Conservation (phyloP, 768 basidiomycete genomes). For the Leccinum fibrillosum region DNA sequence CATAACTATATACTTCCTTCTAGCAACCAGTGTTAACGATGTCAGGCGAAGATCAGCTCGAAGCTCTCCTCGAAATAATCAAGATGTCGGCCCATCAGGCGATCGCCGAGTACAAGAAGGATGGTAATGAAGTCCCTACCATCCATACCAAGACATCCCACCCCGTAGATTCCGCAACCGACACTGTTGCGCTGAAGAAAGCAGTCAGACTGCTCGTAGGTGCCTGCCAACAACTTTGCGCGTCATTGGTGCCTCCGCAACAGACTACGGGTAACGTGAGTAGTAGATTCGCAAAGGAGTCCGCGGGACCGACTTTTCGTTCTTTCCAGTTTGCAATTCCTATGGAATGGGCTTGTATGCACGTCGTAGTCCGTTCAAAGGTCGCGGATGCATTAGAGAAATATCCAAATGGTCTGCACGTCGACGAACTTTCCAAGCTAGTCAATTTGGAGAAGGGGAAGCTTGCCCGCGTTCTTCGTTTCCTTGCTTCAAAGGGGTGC, state of each 20-base stretch:
- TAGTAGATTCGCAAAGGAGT: too few relatives aligned
- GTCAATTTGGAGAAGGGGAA: background rate
- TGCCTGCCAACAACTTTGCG: background rate
- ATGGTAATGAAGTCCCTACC: background rate
- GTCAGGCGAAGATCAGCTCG: background rate
- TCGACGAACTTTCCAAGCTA: background rate
- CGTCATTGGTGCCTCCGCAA: background rate
- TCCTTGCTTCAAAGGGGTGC: slow-evolving; percentile 28
- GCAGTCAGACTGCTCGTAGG: background rate
- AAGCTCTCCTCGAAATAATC: background rate
- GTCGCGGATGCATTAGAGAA: background rate
- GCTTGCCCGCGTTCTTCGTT: slow-evolving; percentile 26
- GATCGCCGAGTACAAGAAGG: background rate
- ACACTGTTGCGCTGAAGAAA: background rate
- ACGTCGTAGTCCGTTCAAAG: too few relatives aligned
- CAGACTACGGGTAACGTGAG: background rate
- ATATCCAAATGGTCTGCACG: background rate
- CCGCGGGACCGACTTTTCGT: too few relatives aligned
- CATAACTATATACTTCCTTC: background rate
- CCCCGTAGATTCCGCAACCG: background rate
- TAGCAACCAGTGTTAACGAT: background rate
- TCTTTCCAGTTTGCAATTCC: too few relatives aligned
- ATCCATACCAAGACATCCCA: background rate
- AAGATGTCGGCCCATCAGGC: background rate
- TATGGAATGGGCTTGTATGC: too few relatives aligned